Evolutionary conservation across 2,329 filamentous ascomycete genomes (phyloP).

Genomic region (Exophiala sp.): DNA sequence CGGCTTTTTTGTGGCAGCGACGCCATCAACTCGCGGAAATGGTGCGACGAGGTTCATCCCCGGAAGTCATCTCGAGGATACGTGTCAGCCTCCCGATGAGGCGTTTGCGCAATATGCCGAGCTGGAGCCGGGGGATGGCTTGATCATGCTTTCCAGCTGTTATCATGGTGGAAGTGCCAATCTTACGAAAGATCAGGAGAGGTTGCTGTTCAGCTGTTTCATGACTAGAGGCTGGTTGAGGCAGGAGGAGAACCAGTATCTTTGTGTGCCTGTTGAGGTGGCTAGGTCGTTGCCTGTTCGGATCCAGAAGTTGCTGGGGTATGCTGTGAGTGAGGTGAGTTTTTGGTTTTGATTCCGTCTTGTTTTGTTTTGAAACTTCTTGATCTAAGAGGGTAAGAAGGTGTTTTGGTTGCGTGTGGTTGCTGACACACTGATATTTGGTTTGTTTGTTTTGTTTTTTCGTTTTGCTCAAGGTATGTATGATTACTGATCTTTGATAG

Average conservation of each 20-base stretch:
- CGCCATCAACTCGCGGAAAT: constrained; percentile 27
- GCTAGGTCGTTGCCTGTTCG: background rate
- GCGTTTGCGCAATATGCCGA: constrained; percentile 2
- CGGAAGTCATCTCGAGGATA: constrained; percentile 7
- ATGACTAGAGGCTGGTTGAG: background rate
- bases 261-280: background rate
- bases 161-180: constrained; percentile 1
- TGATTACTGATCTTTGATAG: background rate
- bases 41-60: constrained; percentile 27
- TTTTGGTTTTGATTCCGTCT: too few species aligned
- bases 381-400: too few species aligned
- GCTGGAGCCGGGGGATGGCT: background rate
- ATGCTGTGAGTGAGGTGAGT: too few species aligned
- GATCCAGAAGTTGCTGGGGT: background rate
- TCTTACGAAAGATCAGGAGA: background rate
- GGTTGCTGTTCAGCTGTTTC: background rate
- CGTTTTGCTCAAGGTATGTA: too few species aligned
- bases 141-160: background rate
- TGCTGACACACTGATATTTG: too few species aligned
- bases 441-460: too few species aligned
- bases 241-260: constrained; percentile 6
- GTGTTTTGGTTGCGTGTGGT: too few species aligned
- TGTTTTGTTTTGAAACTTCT: too few species aligned
- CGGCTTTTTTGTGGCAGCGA: constrained; percentile 14
- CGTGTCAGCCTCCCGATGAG: constrained; percentile 3